These are phyloP conservation scores for Litchi chinensis DNA, from an alignment of 345 rosid genomes.

Conservation along the genomic window DNA sequence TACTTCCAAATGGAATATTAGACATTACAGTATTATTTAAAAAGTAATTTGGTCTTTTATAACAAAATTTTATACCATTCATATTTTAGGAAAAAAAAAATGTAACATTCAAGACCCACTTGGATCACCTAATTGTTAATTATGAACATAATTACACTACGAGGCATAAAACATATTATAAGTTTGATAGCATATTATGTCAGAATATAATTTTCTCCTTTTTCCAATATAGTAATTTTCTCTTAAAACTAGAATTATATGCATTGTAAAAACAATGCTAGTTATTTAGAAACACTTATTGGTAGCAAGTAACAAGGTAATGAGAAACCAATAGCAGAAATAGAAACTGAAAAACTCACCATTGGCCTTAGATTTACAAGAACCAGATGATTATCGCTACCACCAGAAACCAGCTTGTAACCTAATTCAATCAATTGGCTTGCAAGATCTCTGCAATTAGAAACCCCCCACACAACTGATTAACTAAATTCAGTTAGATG, in stretches of 20 bases:
- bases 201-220: background rate
- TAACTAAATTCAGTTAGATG: background rate
- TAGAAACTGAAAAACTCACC: conserved; percentile 41
- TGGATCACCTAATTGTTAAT: background rate
- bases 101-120: background rate
- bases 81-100: too few relatives aligned
- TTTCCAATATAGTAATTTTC: too few relatives aligned
- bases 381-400: conserved; percentile 89
- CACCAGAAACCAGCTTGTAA: conserved; percentile 85
- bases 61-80: background rate
- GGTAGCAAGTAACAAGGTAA: background rate
- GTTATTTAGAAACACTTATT: background rate
- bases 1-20: background rate
- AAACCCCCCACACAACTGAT: conserved; percentile 55
- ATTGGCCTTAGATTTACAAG: conserved; percentile 85
- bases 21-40: background rate
- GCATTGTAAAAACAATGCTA: background rate
- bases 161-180: background rate
- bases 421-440: conserved; percentile 70
- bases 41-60: background rate
- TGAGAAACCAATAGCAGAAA: background rate
- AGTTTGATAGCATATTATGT: too few relatives aligned
- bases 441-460: conserved; percentile 81
- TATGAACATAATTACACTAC: background rate
- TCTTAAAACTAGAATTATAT: background rate